A percentile compares a stretch with the other conserved stretches of the same genome.
Evolutionary conservation across 257 asterid species (phyloP).

Genomic region (Ilex asprella): DNA sequence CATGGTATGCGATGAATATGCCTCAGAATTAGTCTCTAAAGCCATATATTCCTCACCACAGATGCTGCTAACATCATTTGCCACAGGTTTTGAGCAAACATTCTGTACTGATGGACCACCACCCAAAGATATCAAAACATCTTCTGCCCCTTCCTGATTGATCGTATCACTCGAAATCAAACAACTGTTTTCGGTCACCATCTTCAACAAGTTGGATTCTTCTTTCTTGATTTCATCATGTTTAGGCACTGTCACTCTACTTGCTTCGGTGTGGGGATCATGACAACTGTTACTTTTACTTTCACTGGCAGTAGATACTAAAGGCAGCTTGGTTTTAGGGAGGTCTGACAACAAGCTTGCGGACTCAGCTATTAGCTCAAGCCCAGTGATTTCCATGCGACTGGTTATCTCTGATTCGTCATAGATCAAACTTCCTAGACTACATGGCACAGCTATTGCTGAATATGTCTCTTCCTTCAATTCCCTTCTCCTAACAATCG

Average conservation of each 20-base stretch:
- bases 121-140: conserved; percentile 11
- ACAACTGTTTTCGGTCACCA: conserved; percentile 17
- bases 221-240: conserved; percentile 21
- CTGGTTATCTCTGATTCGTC: conserved; percentile 44
- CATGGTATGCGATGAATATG: conserved; percentile 7
- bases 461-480: conserved; percentile 41
- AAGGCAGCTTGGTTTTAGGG: conserved; percentile 41
- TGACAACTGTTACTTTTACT: conserved; percentile 18
- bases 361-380: conserved; percentile 38
- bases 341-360: conserved; percentile 23
- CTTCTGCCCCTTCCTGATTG: conserved; percentile 15
- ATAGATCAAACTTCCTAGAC: conserved; percentile 35
- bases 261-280: conserved; percentile 29
- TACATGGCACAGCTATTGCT: conserved; percentile 33
- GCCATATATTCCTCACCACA: conserved; percentile 23
- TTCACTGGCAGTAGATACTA: conserved; percentile 28
- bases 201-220: conserved; percentile 15
- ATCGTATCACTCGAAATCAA: conserved; percentile 17
- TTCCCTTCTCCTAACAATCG: conserved; percentile 6
- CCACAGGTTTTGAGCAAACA: conserved; percentile 16
- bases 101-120: conserved; percentile 8
- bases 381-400: conserved; percentile 36
- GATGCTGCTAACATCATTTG: conserved; percentile 14
- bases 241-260: conserved; percentile 21
- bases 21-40: conserved; percentile 17